Base-by-base conservation (phyloP, 108 stramenopile species). In the Nitzschia sp. region DNA sequence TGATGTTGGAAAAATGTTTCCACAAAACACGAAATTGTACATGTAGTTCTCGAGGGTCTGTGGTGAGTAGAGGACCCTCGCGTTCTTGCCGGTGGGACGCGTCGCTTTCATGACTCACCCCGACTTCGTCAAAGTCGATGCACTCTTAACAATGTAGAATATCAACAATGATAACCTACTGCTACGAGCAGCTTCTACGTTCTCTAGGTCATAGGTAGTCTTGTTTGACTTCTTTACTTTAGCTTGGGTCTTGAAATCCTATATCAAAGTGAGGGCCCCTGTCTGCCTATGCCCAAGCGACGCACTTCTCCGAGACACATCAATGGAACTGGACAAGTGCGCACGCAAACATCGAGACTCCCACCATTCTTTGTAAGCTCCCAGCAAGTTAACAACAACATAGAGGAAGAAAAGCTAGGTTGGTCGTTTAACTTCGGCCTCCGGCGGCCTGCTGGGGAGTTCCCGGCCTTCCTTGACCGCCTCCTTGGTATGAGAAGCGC, bases 401-500 rank as follows among this genome's bases (percentile, higher is more conserved):
- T 23, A 65, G 64, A 53, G 1, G 32, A 49, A 30, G 49, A 51
- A 51, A 51, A 51, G 49, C 49, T 51, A 51, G 21, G 49, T 51
- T 51, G 49, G 49, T 51, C 30, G 32, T 11, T 65, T 65, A 65
- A 65, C 64, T 53, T 65, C 64, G 31, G 27, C 64, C 64, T 51
- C 48, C 48, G 47, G 64, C 64, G 33, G 64, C 48, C 35, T 65
- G 64, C 28, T 65, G 64, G 53, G 64, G 64, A 51, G 64, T 65
- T 49, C 64, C 64, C 8, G 64, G 64, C 48, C 64, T 65, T 53
- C 64, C 64, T 33, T 65, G 64, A 26, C 25, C 24, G 27, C 64
- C 64, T 56, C 94, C 91, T 64, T 91, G 91, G 71, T 92, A 95
- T 15, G 91, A 85, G 76, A 93, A 95, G 47, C 94, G 86, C 85